Conservation (phyloP, 345 rosid genomes). For the Draba incana region DNA sequence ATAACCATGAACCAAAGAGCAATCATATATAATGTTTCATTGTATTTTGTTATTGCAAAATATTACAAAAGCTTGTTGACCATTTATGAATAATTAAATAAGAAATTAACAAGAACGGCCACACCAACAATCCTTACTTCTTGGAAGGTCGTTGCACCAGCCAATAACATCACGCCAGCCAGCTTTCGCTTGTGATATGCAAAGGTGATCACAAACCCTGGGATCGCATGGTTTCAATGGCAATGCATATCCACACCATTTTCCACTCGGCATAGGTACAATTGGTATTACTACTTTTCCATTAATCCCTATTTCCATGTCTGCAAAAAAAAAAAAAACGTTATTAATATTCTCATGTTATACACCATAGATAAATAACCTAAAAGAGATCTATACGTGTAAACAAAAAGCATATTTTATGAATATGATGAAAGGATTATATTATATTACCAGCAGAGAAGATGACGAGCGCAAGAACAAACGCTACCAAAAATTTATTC, state of each 20-base stretch:
- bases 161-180: constrained; percentile 16
- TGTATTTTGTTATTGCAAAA: neutral
- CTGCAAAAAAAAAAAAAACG: neutral
- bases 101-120: constrained; percentile 16
- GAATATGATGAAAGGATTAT: neutral
- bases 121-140: constrained; percentile 25
- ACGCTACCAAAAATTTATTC: constrained; percentile 20
- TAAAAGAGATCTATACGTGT: neutral
- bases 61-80: neutral
- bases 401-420: neutral
- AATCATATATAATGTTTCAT: too few species aligned
- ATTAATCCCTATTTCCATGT: constrained; percentile 8
- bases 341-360: too few species aligned
- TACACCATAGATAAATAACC: neutral
- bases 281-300: neutral
- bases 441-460: constrained; percentile 14
- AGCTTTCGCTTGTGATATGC: neutral
- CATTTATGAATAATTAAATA: too few species aligned
- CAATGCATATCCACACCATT: constrained; percentile 13
- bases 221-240: constrained; percentile 14
- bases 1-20: too few species aligned
- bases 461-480: constrained; percentile 16
- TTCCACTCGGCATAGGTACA: neutral
- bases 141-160: constrained; percentile 6
- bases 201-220: constrained; percentile 1